Base-by-base conservation (phyloP, 140 eudicot species). In the Bidens hawaiensis region DNA sequence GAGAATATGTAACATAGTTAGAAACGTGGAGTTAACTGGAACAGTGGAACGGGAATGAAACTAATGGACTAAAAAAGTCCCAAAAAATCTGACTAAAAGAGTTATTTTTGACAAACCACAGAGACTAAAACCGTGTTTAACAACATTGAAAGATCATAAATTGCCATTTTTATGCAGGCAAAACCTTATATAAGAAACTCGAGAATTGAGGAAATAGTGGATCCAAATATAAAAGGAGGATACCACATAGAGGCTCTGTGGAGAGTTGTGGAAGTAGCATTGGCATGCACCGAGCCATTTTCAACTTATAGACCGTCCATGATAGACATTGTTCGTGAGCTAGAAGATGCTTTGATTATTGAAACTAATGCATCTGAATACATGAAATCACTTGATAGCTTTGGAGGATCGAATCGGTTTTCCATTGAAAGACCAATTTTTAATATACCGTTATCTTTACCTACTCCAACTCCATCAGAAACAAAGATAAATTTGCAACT, bases 251-350 rank as follows among this genome's bases (percentile, higher is more conserved):
- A 87, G 62, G 96, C 94, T 58, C 74, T 84, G 94, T 88, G 94
- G 94, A 82, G 96, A 74, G 89, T 88, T 47, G 82, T 88, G 68
- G 96, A 88, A 78, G 89, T 88, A n/a, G 89, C 94, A 64, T 65
- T 88, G 59, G 89, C 89, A 59, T 84, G 94, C 21, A 77, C 75
- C 9, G 96, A 88, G 72, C 80, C 89, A 30, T 88, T 68, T 74
- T 81, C 89, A 16, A 80, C 87, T 21, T 78, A 87, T 47, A 69
- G 89, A 47, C 96, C 94, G 13, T 76, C 81, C 57, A 88, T 88
- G 96, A 68, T 60, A 1, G 94, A 87, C 74, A 84, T 84, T 76
- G 96, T 87, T 16, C 82, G 86, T 6, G 96, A 87, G 77, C 82
- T 87, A 3, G 94, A 87, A 70, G 96, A 84, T 62, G 94, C 94